Base-by-base conservation (phyloP, 2,329 filamentous ascomycete species). In the Pochonia chlamydosporia region DNA sequence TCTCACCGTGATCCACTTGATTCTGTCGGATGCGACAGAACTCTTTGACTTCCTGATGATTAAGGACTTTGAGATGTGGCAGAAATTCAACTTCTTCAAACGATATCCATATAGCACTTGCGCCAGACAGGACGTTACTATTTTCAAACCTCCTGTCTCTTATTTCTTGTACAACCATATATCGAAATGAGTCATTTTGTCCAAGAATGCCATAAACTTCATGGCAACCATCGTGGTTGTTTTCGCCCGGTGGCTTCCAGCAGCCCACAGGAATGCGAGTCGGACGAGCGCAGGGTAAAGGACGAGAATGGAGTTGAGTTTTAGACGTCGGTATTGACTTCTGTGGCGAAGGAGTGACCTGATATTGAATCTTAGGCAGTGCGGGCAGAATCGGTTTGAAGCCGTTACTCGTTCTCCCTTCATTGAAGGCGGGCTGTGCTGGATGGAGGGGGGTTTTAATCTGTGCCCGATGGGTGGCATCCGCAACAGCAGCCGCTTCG, bases 131-230 rank as follows among this genome's bases (percentile, higher is more conserved):
- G 45, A 81, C 83, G 58, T 83, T 83, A 31, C 77, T 79, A 25
- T 76, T 68, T 1, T 80, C 65, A 26, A 70, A 72, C 0, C 76
- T 72, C 2, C 80, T 80, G 54, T 82, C 79, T 3, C 79, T 73
- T 0, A 79, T 83, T 55, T 81, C 72, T 6, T 76, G 69, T 1
- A 78, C 72, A 0, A 84, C 68, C 58, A 83, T 84, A 44, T 82
- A 78, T 0, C 81, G 68, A 57, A 84, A 83, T 73, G 81, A 82
- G 52, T 82, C 79, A 46, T 81, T 82, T 14, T 73, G 72, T 1
- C 78, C 78, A 0, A 84, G 62, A 10, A 84, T 81, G 3, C 81
- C 81, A 43, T 77, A 79, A 0, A 83, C 78, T 0, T 79, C 81
- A 54, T 84, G 81, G 44, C 78, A 76, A 54, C 83, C 72, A 8